Conservation (phyloP, 495 filamentous ascomycete genomes). For the Pseudevernia furfuracea region DNA sequence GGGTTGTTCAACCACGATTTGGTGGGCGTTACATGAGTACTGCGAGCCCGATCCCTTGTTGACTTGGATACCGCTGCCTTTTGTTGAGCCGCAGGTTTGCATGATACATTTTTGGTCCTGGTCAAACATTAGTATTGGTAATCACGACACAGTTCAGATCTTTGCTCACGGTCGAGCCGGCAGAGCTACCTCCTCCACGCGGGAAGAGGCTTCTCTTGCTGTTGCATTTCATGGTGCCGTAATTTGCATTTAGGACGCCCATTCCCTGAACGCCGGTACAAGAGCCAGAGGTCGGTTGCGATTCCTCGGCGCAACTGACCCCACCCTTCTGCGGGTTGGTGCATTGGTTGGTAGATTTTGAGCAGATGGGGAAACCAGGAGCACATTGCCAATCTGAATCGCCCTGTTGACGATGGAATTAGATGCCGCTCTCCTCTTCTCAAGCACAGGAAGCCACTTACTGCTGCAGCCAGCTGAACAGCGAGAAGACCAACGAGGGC, state of each 20-base stretch:
- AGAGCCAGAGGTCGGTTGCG: slow-evolving; percentile 1
- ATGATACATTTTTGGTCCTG: slow-evolving; percentile 41
- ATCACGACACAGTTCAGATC: slow-evolving; percentile 8
- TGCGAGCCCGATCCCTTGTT: slow-evolving; percentile 66
- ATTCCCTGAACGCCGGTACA: slow-evolving; percentile 9
- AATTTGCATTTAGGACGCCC: slow-evolving; percentile 48
- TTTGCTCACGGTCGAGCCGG: not conserved
- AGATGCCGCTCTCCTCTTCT: not conserved
- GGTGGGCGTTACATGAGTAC: slow-evolving; percentile 34
- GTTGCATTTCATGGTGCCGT: slow-evolving; percentile 35
- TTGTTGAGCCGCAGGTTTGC: slow-evolving; percentile 21
- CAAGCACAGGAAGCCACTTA: not conserved
- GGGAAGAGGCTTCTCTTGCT: slow-evolving; percentile 33
- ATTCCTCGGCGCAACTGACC: slow-evolving; percentile 53
- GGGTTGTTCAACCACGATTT: slow-evolving; percentile 64
- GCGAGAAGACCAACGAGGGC: slow-evolving; percentile 27
- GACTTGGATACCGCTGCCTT: slow-evolving; percentile 41
- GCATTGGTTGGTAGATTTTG: slow-evolving; percentile 68
- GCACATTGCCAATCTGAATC: slow-evolving; percentile 6
- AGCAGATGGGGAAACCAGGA: slow-evolving; percentile 27
- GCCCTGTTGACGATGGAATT: not conserved
- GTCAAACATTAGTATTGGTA: slow-evolving; percentile 3
- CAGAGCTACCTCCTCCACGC: slow-evolving; percentile 2
- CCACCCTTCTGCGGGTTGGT: slow-evolving; percentile 55
- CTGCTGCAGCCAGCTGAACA: slow-evolving; percentile 50